Conservation (phyloP, 1,139 yeast species). For the Kluyveromyces sp. region DNA sequence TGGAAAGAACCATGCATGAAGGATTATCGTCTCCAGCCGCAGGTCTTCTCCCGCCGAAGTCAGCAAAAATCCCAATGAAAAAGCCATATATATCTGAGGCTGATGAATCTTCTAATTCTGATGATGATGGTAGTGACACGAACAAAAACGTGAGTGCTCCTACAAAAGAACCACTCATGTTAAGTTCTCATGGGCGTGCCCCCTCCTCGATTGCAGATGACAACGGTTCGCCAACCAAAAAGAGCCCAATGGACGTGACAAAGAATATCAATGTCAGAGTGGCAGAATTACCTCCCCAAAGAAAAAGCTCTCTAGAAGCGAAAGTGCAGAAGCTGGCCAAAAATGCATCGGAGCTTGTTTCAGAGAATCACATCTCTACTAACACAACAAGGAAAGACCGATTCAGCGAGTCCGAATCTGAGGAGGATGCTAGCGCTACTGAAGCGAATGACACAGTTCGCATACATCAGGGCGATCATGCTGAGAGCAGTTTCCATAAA, state of each 20-base stretch:
- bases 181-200: conserved; percentile 5
- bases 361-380: conserved; percentile 5
- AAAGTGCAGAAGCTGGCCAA: conserved; percentile 17
- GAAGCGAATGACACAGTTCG: conserved; percentile 16
- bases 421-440: conserved; percentile 11
- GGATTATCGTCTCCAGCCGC: conserved; percentile 33
- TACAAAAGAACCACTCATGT: conserved; percentile 7
- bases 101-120: conserved; percentile 9
- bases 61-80: conserved; percentile 33
- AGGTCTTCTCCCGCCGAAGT: conserved; percentile 25
- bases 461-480: conserved; percentile 10
- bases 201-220: conserved; percentile 28
- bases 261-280: conserved; percentile 19
- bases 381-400: conserved; percentile 14
- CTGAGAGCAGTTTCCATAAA: conserved; percentile 24
- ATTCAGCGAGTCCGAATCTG: conserved; percentile 21
- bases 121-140: conserved; percentile 8
- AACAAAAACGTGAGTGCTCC: neutral
- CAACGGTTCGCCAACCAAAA: conserved; percentile 29
- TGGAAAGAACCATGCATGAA: conserved; percentile 32
- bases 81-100: conserved; percentile 21
- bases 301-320: conserved; percentile 20
- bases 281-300: conserved; percentile 20
- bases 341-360: conserved; percentile 10
- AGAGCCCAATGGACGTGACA: conserved; percentile 11